A percentile compares a stretch with the other conserved stretches of the same genome.
Evolutionary conservation across 2,329 filamentous ascomycete genomes (phyloP).

Genomic region (Zalaria sp.): DNA sequence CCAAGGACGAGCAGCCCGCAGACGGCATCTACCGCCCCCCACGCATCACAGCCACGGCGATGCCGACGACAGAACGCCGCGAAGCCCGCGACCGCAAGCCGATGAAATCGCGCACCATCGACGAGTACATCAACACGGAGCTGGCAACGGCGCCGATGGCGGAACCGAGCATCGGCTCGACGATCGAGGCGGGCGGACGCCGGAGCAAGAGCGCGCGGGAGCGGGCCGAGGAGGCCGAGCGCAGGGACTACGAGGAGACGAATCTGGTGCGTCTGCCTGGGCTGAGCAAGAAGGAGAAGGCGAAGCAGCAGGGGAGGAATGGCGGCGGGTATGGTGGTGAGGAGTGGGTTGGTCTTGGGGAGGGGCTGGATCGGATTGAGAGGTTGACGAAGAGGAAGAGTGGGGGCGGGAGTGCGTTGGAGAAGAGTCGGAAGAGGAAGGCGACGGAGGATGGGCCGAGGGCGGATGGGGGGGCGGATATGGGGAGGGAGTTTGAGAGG

Average conservation of each 20-base stretch:
- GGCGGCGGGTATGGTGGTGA: constrained; percentile 69
- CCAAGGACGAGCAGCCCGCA: constrained; percentile 18
- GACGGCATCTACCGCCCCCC: constrained; percentile 80
- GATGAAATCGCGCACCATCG: constrained; percentile 68
- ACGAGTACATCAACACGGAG: constrained; percentile 82
- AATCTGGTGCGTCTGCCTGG: constrained; percentile 82
- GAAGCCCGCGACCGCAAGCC: constrained; percentile 50
- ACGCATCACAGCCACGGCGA: constrained; percentile 70
- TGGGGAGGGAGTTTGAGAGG: constrained; percentile 8
- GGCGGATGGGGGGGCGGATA: constrained; percentile 34
- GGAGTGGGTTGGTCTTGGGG: constrained; percentile 77
- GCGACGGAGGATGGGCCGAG: constrained; percentile 58
- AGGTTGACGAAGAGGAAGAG: constrained; percentile 60
- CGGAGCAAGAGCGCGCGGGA: constrained; percentile 65
- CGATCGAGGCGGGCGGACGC: constrained; percentile 62
- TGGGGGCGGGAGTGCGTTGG: constrained; percentile 45
- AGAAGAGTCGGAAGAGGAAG: constrained; percentile 78
- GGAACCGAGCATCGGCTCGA: constrained; percentile 83
- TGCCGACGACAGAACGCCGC: constrained; percentile 44
- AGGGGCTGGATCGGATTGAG: constrained; percentile 77
- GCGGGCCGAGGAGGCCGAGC: constrained; percentile 62
- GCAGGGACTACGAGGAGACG: constrained; percentile 75
- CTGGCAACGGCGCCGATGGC: constrained; percentile 68
- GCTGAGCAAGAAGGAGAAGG: constrained; percentile 70
- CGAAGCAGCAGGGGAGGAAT: constrained; percentile 41